Evolutionary conservation across 306 rosid species (phyloP), one percentile per base, ranked within the genome.

Genomic region (peach (Prunus persica)): DNA sequence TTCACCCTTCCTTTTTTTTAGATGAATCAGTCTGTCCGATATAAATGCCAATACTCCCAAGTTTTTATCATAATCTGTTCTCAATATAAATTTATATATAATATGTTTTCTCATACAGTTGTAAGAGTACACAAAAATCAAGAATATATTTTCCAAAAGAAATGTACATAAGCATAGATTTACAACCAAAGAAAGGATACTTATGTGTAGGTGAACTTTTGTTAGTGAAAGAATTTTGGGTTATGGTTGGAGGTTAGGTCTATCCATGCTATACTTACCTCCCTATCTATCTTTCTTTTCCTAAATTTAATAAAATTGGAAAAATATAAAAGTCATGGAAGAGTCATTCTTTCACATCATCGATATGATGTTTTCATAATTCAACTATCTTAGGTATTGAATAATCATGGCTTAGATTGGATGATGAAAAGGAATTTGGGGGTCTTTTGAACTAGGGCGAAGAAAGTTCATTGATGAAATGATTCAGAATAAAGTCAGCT

Each of bases 231-330:
- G 22, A 41, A 24, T 75, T 69, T 76, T 75, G 45, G 80, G 65
- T 64, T 80, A 24, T 79, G 65, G 91, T 83, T 88, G 88, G 86
- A 57, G 27, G 84, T 87, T 91, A 79, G 97, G 90, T 81, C 49
- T 51, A 69, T 72, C 79, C 83, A 82, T 78, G 84, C 76, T 62
- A 25, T 56, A 73, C 80, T 79, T 14, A 24, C 83, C 62, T 51
- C 70, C 71, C 11, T 15, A 2, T 67, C 49, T 43, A 16, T 41
- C 80, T 25, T 34, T 25, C 64, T 9, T 30, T 30, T 12, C 14
- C 20, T 56, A 43, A 61, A 13, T 61, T 72, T 58, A 41, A 74
- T 55, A 64, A 76, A 62, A 69, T 16, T 52, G 52, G 32, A 15
- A 27, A 7, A 2, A 41, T 8, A 19, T 54, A 49, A 41, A 55